Evolutionary conservation across 306 rosid genomes (phyloP).

Genomic region (Cucumis sativus): Cucumber_9930_V3 NC_026657.2:2895501-2896000

Average conservation of each 20-base stretch:
- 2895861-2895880: not conserved
- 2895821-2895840: not conserved
- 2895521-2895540: not conserved
- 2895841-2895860: not conserved
- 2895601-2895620: not conserved
- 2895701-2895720: no score
- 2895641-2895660: not conserved
- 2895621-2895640: not conserved
- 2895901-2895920: no score
- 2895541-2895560: not conserved
- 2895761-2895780: not conserved
- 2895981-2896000: no score
- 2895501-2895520: not conserved
- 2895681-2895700: no score
- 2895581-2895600: not conserved
- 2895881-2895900: no score
- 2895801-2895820: no score
- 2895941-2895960: no score
- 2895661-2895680: not conserved
- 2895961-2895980: no score
- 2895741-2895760: not conserved
- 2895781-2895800: not conserved
- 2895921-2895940: no score
- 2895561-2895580: not conserved
- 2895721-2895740: not conserved